These are phyloP conservation scores for Clarireedia paspali DNA, from an alignment of 2,329 filamentous ascomycete genomes.

Conservation along the genomic window DNA sequence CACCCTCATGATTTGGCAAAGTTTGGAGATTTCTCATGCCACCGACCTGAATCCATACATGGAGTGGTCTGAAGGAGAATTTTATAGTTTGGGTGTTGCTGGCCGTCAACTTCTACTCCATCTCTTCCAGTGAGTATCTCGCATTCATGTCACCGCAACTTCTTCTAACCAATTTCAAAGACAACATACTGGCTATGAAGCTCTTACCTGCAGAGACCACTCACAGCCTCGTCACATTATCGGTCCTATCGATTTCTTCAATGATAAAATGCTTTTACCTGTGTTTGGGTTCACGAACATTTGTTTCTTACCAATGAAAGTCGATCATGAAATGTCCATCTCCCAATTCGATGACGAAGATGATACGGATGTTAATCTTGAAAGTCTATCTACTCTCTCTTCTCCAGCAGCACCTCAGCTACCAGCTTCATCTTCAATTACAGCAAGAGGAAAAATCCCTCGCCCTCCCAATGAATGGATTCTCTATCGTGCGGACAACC, in stretches of 20 bases:
- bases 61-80: not conserved
- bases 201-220: not conserved
- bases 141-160: not conserved
- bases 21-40: not conserved
- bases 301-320: not conserved
- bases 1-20: not conserved
- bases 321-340: not conserved
- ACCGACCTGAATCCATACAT: not conserved
- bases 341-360: not conserved
- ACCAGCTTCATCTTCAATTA: not conserved
- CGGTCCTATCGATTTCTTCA: not conserved
- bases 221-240: not conserved
- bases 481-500: constrained; percentile 2
- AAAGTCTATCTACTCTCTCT: not conserved
- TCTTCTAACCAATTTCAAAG: not conserved
- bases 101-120: not conserved
- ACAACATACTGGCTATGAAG: not conserved
- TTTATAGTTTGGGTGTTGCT: not conserved
- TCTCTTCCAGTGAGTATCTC: not conserved
- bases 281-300: not conserved
- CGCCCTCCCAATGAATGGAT: constrained; percentile 4
- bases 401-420: not conserved
- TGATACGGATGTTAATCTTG: not conserved
- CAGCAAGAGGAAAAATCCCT: not conserved
- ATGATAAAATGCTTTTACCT: not conserved